Evolutionary conservation across 1,284 basidiomycete genomes (phyloP).

Genomic region (Coniferiporia weirii): DNA sequence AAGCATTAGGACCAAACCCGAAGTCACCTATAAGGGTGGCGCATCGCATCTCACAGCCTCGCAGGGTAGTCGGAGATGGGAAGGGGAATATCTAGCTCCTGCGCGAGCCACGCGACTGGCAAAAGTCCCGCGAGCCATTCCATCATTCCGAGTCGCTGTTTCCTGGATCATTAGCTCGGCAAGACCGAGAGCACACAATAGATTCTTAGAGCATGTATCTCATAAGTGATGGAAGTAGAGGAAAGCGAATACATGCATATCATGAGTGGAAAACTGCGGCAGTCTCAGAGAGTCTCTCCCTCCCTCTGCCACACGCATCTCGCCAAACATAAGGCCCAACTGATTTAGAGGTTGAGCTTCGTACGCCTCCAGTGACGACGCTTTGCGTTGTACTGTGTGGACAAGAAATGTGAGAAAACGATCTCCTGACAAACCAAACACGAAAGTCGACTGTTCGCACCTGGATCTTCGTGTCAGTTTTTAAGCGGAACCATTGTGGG

Average conservation of each 20-base stretch:
- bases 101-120: no score
- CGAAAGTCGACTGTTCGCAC: conserved; percentile 39
- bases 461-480: conserved; percentile 93
- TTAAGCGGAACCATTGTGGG: conserved; percentile 97
- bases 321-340: not conserved
- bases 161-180: not conserved
- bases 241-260: conserved; percentile 13
- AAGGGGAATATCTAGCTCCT: no score
- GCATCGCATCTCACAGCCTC: no score
- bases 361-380: conserved; percentile 93
- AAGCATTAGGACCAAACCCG: not conserved
- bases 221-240: conserved; percentile 6
- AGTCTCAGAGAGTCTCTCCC: not conserved
- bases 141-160: not conserved
- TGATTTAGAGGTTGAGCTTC: conserved; percentile 83
- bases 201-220: conserved; percentile 13
- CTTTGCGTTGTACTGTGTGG: conserved; percentile 81
- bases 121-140: not conserved
- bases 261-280: conserved; percentile 9
- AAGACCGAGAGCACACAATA: not conserved
- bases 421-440: not conserved
- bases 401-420: not conserved
- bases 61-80: no score
- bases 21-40: not conserved
- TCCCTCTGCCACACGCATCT: not conserved